Evolutionary conservation across 1,139 yeast species (phyloP).

Genomic region (Zygotorulaspora mrakii): DNA sequence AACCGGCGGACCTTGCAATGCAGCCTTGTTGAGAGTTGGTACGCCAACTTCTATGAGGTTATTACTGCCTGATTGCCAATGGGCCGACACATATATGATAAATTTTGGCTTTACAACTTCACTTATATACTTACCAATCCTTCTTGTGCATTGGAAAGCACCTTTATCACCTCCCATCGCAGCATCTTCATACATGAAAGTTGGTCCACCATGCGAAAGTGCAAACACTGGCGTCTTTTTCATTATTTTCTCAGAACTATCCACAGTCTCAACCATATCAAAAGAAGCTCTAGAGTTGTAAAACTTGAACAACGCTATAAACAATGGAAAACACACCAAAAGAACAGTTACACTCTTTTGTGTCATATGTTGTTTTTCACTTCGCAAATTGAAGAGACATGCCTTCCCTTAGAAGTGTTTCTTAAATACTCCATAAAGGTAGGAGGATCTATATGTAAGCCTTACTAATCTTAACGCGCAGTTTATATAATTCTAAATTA

Average conservation of each 20-base stretch:
- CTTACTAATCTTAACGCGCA: too few species aligned
- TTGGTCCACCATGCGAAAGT: constrained; percentile 77
- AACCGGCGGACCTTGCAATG: constrained; percentile 1
- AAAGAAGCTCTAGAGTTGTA: too few species aligned
- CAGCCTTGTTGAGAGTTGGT: constrained; percentile 35
- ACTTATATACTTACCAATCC: constrained; percentile 51
- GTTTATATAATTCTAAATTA: too few species aligned
- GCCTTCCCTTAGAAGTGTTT: too few species aligned
- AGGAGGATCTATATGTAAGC: too few species aligned
- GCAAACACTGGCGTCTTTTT: constrained; percentile 54
- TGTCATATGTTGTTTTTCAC: too few species aligned
- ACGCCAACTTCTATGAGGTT: constrained; percentile 46
- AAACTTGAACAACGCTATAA: too few species aligned
- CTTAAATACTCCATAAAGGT: too few species aligned
- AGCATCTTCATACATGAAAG: constrained; percentile 53
- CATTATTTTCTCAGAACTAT: not conserved
- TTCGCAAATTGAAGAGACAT: too few species aligned
- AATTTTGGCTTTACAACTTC: constrained; percentile 56
- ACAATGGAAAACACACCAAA: too few species aligned
- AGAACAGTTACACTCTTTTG: too few species aligned
- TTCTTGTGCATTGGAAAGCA: constrained; percentile 52
- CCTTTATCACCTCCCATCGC: constrained; percentile 48
- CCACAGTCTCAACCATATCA: too few species aligned
- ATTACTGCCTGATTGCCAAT: constrained; percentile 56
- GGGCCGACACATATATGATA: constrained; percentile 66